Evolutionary conservation across 2,329 filamentous ascomycete species (phyloP).

Genomic region (Fusarium musae): DNA sequence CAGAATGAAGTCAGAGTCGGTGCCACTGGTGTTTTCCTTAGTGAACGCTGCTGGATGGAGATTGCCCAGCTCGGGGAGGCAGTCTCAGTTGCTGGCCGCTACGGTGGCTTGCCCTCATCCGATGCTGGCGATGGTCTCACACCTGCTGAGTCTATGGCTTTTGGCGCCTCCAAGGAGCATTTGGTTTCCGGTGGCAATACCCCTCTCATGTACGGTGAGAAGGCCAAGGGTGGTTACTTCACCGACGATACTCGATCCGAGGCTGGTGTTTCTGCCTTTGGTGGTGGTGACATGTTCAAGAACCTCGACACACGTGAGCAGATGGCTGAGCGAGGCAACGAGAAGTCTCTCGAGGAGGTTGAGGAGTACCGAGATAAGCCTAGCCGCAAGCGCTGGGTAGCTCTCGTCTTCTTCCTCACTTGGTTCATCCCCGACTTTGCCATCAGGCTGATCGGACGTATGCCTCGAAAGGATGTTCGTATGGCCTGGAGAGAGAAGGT

Average conservation of each 20-base stretch:
- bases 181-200: slow-evolving; percentile 64
- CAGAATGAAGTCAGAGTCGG: slow-evolving; percentile 90
- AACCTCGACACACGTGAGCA: slow-evolving; percentile 94
- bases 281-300: slow-evolving; percentile 96
- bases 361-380: slow-evolving; percentile 82
- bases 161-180: slow-evolving; percentile 71
- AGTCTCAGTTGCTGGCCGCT: slow-evolving; percentile 60
- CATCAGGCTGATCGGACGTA: slow-evolving; percentile 80
- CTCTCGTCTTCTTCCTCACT: slow-evolving; percentile 83
- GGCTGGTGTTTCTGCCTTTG: slow-evolving; percentile 89
- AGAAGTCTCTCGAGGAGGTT: slow-evolving; percentile 89
- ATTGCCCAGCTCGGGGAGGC: slow-evolving; percentile 79
- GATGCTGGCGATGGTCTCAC: slow-evolving; percentile 72
- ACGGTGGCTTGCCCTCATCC: slow-evolving; percentile 52
- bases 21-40: slow-evolving; percentile 93
- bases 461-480: slow-evolving; percentile 92
- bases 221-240: slow-evolving; percentile 82
- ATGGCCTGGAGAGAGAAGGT: slow-evolving; percentile 97
- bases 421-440: slow-evolving; percentile 88
- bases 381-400: slow-evolving; percentile 91
- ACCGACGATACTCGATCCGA: slow-evolving; percentile 92
- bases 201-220: slow-evolving; percentile 76
- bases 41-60: slow-evolving; percentile 95
- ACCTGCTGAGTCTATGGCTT: slow-evolving; percentile 69
- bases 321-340: slow-evolving; percentile 94